phyloP scores from a whole-genome alignment of 106 monocot genomes.

The Allium cepa region DNA sequence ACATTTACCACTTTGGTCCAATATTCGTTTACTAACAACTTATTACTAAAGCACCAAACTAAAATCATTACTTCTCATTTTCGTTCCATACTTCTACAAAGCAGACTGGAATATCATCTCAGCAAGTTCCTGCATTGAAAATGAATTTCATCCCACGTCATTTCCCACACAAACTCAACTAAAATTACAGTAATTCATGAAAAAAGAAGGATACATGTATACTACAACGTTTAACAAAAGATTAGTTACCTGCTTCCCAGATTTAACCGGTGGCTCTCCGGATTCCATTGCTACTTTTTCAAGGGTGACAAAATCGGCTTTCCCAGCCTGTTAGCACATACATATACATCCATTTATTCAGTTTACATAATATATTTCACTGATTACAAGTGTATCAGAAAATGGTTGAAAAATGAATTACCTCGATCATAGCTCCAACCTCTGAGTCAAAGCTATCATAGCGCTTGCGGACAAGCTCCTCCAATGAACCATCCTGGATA shows the following conservation, averaged over 20 bases:
- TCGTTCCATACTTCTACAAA: not conserved
- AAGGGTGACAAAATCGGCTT: constrained; percentile 81
- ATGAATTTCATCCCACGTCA: not conserved
- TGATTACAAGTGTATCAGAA: not conserved
- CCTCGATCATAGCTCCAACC: constrained; percentile 80
- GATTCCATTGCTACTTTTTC: constrained; percentile 87
- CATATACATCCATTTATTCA: not conserved
- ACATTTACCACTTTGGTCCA: no score
- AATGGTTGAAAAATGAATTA: constrained; percentile 10
- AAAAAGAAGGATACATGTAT: no score
- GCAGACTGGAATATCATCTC: constrained; percentile 18
- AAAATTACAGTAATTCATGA: no score
- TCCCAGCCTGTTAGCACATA: constrained; percentile 60
- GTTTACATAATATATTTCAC: not conserved
- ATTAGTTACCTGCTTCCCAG: constrained; percentile 76
- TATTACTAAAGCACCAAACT: no score
- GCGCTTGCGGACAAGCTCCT: constrained; percentile 65
- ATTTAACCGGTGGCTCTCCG: constrained; percentile 76
- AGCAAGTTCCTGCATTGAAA: constrained; percentile 17
- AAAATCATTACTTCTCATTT: no score
- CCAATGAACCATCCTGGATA: constrained; percentile 74
- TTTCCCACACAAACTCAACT: no score
- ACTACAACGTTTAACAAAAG: no score
- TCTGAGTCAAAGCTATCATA: constrained; percentile 84
- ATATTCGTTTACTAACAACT: no score